Evolutionary conservation across 352 stramenopile genomes (phyloP).

Genomic region (Phytophthora kernoviae): DNA sequence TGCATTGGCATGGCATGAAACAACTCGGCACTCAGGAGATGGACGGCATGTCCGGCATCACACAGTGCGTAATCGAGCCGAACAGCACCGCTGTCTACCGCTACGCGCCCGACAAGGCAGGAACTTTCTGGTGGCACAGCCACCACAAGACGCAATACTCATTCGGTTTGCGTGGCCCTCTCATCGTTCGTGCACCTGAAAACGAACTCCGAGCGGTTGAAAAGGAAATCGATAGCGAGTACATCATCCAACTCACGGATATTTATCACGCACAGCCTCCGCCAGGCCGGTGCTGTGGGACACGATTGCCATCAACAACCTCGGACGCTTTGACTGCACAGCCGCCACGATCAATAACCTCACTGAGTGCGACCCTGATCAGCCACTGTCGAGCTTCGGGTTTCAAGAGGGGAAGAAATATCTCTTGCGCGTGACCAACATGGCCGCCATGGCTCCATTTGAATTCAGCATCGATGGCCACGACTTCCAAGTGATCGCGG

Average conservation of each 20-base stretch:
- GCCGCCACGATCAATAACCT: slow-evolving; percentile 1
- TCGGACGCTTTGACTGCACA: slow-evolving; percentile 32
- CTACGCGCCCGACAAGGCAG: slow-evolving; percentile 26
- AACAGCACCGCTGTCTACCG: slow-evolving; percentile 23
- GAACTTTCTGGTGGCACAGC: slow-evolving; percentile 41
- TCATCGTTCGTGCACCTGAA: slow-evolving; percentile 26
- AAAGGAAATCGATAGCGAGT: slow-evolving; percentile 18
- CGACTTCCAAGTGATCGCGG: slow-evolving; percentile 29
- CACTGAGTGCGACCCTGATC: slow-evolving; percentile 15
- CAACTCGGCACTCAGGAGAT: slow-evolving; percentile 35
- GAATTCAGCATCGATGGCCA: slow-evolving; percentile 38
- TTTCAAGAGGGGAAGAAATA: slow-evolving; percentile 24
- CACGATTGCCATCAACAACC: slow-evolving; percentile 30
- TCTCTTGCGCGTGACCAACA: slow-evolving; percentile 27
- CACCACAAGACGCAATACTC: slow-evolving; percentile 29
- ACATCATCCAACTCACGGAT: slow-evolving; percentile 27
- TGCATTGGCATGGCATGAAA: slow-evolving; percentile 41
- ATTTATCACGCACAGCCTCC: slow-evolving; percentile 13
- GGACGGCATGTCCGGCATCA: slow-evolving; percentile 34
- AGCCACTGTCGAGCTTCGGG: slow-evolving; percentile 19
- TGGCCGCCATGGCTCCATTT: slow-evolving; percentile 22
- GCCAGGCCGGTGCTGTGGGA: slow-evolving; percentile 16
- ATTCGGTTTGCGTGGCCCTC: slow-evolving; percentile 25
- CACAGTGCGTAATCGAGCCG: slow-evolving; percentile 36
- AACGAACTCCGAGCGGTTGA: slow-evolving; percentile 3